Evolutionary conservation across 2,329 filamentous ascomycete species (phyloP), one percentile per base, ranked within the genome.

Genomic region (Corynespora cassiicola): DNA sequence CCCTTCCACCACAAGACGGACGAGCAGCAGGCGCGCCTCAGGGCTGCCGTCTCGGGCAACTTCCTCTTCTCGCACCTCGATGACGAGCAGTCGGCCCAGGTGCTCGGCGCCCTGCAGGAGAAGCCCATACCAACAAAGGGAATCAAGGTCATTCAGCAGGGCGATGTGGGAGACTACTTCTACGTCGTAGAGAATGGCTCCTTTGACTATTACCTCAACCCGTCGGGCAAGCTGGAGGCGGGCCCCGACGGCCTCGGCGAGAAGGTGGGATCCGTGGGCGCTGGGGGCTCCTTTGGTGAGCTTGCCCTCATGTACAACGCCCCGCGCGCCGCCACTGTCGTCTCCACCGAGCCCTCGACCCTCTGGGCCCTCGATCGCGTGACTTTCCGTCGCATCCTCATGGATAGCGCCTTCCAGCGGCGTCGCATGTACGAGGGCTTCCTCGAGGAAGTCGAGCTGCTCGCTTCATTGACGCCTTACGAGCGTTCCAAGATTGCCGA

Each of bases 291-390:
- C 4, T 99, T 99, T 69, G 94, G 94, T 57, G 94, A 99, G 74
- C 79, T 99, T 39, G 94, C 94, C 9, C 78, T 99, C 59, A 97
- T 99, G 94, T 97, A 99, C 75, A 96, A 97, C 62, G 90, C 94
- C 15, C 94, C 94, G 17, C 89, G 94, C 62, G 94, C 94, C 26
- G 94, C 94, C 3, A 97, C 94, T 0, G 89, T 99, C 44, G 81
- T 95, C 45, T 95, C 89, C 19, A 84, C 86, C 9, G 88, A 95
- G 58, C 68, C 85, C 3, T 91, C 87, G 61, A 91, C 87, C 3
- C 79, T 99, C 7, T 99, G 94, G 94, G 90, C 90, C 14, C 78
- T 99, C 33, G 94, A 99, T 66, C 89, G 94, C 36, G 80, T 96
- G 48, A 99, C 94, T 7, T 99, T 99, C 79, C 90, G 94, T 56